Base-by-base conservation (phyloP, 2,329 filamentous ascomycete species). In the Trichothecium sympodiale region DNA sequence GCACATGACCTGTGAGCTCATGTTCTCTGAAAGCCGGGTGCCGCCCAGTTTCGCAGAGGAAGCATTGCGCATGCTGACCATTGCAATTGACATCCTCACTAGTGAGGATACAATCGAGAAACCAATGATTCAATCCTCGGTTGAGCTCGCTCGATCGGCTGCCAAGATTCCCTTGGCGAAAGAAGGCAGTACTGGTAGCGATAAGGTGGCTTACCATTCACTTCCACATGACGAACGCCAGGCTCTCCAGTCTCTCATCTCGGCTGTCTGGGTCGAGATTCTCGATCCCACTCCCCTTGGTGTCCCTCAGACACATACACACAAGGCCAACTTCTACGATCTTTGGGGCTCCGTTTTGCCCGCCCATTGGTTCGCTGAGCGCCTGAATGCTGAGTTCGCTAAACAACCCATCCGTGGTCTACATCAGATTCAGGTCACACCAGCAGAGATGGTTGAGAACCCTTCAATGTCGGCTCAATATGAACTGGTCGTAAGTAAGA, bases 381-480 rank as follows among this genome's bases (percentile, higher is more conserved):
- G 58, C 34, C 57, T 71, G 33, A 69, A 64, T 36, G 52, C 53
- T 4, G 56, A 59, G 13, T 51, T 72, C 8, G 52, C 59, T 2
- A 51, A 50, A 17, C 45, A 61, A 9, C 44, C 49, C 10, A 43
- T 64, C 8, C 50, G 53, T 0, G 62, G 60, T 3, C 47, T 60
- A 5, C 59, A 61, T 12, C 47, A 50, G 8, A 47, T 68, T 5
- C 50, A 46, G 16, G 48, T 71, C 30, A 60, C 57, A 0, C 60
- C 65, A 35, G 65, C 67, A 33, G 68, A 72, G 23, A 56, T 73
- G 16, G 50, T 71, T n/a, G 53, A 64, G 10, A 51, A 69, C 41
- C 65, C 69, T 5, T 70, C 65, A 16, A 67, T 71, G 60, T 50
- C 57, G 28, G 52, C 57, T 13, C 69, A 73, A 38, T 62, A 68